Evolutionary conservation across 768 basidiomycete genomes (phyloP), one percentile per base, ranked within the genome.

Genomic region (Termitomyces sp.): DNA sequence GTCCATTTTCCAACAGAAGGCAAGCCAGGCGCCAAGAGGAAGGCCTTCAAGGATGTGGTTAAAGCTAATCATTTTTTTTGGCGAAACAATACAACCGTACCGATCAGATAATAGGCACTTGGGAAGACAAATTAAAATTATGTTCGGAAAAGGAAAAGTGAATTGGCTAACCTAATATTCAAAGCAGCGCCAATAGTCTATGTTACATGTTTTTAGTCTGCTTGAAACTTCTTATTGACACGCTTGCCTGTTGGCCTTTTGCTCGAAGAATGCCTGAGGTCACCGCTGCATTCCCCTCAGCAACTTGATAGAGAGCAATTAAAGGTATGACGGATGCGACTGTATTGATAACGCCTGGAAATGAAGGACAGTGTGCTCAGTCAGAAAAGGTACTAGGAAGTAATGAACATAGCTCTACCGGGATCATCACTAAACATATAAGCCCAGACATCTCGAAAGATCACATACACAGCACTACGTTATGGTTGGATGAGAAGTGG

Each of bases 261-360:
- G 93, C 88, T 40, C 95, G 81, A 54, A 98, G 77, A 58, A 97
- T 83, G 4, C 92, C 94, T 5, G 78, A 81, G 0, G 83, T 78
- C 8, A 94, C 81, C 0, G 80, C 84, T 3, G 79, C 67, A 16
- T 83, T 74, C 1, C 86, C 91, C 63, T 98, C 96, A 54, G 93
- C 86, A 4, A 95, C 81, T 71, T 96, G 89, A 78, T 85, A 89
- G 20, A 89, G 71, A 7, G 86, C 83, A 3, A 95, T 83, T 9
- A 89, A 73, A 0, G 91, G 90, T 13, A 94, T 67, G 57, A 94
- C 85, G 0, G 76, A 71, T 0, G 90, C 84, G 11, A 92, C 87
- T 6, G 86, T 69, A 2, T 58, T 47, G 11, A 88, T 80, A 5
- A 82, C 80, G 66, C 80, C 85, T 73, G 22, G 16, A 24, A 53